These are phyloP conservation scores for Ligustrum vulgare DNA, from an alignment of 257 asterid genomes.

Conservation along the genomic window DNA sequence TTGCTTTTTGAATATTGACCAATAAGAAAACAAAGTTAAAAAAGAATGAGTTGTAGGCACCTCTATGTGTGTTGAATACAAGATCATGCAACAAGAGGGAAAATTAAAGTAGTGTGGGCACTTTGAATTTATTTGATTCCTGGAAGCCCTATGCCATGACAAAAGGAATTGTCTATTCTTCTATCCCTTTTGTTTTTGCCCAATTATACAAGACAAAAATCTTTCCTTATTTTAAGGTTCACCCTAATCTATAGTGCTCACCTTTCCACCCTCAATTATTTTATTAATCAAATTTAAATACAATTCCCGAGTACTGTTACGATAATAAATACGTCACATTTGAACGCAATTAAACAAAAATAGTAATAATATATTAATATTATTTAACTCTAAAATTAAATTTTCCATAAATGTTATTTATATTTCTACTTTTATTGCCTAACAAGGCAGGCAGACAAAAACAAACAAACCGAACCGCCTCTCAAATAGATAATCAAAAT, in stretches of 20 bases:
- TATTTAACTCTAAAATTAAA: not conserved
- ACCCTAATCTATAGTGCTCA: not conserved
- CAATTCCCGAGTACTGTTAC: too few species aligned
- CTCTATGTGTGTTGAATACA: not conserved
- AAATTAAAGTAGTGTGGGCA: conserved; percentile 1
- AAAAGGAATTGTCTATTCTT: conserved; percentile 22
- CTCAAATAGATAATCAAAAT: not conserved
- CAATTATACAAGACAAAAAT: conserved; percentile 23
- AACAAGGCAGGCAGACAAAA: not conserved
- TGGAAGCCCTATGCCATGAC: conserved; percentile 12
- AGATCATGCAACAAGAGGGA: not conserved
- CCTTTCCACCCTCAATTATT: not conserved
- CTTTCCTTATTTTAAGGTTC: not conserved
- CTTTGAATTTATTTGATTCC: not conserved
- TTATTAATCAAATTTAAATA: not conserved
- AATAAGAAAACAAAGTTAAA: not conserved
- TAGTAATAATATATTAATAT: not conserved
- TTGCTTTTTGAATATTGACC: conserved; percentile 3
- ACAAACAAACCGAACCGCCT: not conserved
- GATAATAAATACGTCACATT: not conserved
- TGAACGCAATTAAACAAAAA: not conserved
- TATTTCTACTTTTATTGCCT: not conserved
- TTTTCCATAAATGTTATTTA: not conserved
- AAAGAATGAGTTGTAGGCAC: not conserved
- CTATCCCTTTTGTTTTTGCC: conserved; percentile 17